Percentiles rank a stretch among this genome's conserved stretches.
phyloP scores from a whole-genome alignment of 441 rosid species.

The Populus hybrid region DNA sequence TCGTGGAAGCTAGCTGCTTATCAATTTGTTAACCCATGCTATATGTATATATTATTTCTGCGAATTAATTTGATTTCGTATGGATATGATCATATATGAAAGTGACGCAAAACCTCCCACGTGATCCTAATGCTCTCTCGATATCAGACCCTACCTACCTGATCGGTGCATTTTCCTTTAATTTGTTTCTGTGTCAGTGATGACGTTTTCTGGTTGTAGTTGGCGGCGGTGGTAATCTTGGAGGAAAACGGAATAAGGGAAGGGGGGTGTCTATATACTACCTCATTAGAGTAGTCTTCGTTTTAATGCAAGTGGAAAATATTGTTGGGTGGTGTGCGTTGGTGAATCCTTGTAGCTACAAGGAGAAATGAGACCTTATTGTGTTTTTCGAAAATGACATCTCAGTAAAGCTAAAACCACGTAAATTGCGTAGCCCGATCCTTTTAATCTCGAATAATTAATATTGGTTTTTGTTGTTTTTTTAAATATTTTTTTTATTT shows the following conservation, averaged over 20 bases:
- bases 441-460: too few relatives aligned
- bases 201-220: not conserved
- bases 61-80: not conserved
- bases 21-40: not conserved
- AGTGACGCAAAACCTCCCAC: conserved; percentile 7
- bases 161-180: not conserved
- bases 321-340: not conserved
- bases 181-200: not conserved
- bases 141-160: not conserved
- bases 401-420: not conserved
- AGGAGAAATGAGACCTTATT: not conserved
- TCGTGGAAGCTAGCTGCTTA: not conserved
- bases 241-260: too few relatives aligned
- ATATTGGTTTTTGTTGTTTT: too few relatives aligned
- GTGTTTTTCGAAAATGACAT: not conserved
- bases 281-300: too few relatives aligned
- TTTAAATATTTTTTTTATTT: too few relatives aligned
- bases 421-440: not conserved
- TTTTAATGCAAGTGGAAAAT: not conserved
- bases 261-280: too few relatives aligned
- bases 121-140: conserved; percentile 5
- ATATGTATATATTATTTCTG: not conserved
- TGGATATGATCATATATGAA: not conserved
- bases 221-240: not conserved
- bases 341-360: not conserved